These are phyloP conservation scores for Globisporangium takayamanum DNA, from an alignment of 352 stramenopile genomes.

Conservation along the genomic window DNA sequence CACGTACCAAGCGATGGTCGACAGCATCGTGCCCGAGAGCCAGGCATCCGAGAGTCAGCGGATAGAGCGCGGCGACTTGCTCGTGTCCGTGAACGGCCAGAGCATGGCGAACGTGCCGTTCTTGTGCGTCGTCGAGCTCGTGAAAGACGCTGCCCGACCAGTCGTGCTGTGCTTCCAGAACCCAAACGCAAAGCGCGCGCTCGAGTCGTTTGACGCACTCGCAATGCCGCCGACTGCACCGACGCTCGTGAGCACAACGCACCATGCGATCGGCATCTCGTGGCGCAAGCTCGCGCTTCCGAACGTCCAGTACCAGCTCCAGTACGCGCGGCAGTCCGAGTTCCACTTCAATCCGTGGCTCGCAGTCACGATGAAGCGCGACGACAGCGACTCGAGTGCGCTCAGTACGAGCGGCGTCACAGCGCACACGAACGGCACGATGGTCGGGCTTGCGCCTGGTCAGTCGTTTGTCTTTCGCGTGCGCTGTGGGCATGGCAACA, in stretches of 20 bases:
- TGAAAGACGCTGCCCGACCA: constrained; percentile 63
- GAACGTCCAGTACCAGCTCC: constrained; percentile 44
- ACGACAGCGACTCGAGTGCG: constrained; percentile 20
- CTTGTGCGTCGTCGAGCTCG: constrained; percentile 63
- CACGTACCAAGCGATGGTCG: constrained; percentile 66
- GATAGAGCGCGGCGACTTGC: constrained; percentile 62
- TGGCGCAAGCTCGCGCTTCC: constrained; percentile 42
- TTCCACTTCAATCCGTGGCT: constrained; percentile 56
- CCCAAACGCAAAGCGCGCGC: constrained; percentile 33
- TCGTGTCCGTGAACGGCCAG: constrained; percentile 69
- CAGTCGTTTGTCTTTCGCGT: constrained; percentile 59
- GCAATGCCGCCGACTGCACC: constrained; percentile 52
- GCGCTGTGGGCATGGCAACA: constrained; percentile 45
- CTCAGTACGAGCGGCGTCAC: constrained; percentile 40
- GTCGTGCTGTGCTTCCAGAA: constrained; percentile 67
- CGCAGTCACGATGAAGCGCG: constrained; percentile 44
- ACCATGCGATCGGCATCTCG: constrained; percentile 53
- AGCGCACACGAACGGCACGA: constrained; percentile 49
- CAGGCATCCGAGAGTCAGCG: constrained; percentile 65
- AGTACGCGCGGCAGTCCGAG: constrained; percentile 58
- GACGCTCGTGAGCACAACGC: constrained; percentile 53
- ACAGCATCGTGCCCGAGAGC: constrained; percentile 75
- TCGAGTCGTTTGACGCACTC: constrained; percentile 49
- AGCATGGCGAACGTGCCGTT: constrained; percentile 61
- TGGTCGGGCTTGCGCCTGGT: constrained; percentile 51